Conservation (phyloP, 164 flowering plant genomes). For the Liquidambar formosana region DNA sequence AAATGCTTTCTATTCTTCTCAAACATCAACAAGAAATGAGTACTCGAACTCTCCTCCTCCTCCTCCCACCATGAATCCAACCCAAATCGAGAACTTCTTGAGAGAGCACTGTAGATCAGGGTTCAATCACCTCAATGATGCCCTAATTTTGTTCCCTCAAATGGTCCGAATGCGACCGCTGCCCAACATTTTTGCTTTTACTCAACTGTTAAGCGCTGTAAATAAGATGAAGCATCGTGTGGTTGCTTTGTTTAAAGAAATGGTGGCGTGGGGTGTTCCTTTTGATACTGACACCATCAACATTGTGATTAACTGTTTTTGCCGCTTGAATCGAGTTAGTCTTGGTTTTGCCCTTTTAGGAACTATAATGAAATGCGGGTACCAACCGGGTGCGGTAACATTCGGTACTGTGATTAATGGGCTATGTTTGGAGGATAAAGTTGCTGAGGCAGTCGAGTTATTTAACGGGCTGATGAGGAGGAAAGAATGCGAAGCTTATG, state of each 20-base stretch:
- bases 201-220: constrained; percentile 1
- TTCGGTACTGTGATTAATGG: constrained; percentile 31
- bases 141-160: neutral
- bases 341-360: constrained; percentile 8
- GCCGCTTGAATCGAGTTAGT: constrained; percentile 12
- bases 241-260: constrained; percentile 4
- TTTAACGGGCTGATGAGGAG: constrained; percentile 15
- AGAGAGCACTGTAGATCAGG: neutral
- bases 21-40: too few relatives aligned
- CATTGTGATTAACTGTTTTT: constrained; percentile 24
- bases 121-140: neutral
- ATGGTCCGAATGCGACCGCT: constrained; percentile 5
- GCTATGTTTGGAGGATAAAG: constrained; percentile 19
- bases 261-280: constrained; percentile 3
- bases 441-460: constrained; percentile 22
- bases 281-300: constrained; percentile 19
- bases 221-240: constrained; percentile 5
- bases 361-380: neutral
- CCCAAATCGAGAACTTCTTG: too few relatives aligned
- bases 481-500: constrained; percentile 17
- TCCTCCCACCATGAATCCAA: too few relatives aligned
- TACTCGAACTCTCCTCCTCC: too few relatives aligned
- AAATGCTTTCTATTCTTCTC: too few relatives aligned
- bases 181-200: neutral
- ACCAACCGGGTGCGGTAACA: constrained; percentile 18